Conservation (phyloP, 2,329 filamentous ascomycete species). For the Phialocephala sp. region DNA sequence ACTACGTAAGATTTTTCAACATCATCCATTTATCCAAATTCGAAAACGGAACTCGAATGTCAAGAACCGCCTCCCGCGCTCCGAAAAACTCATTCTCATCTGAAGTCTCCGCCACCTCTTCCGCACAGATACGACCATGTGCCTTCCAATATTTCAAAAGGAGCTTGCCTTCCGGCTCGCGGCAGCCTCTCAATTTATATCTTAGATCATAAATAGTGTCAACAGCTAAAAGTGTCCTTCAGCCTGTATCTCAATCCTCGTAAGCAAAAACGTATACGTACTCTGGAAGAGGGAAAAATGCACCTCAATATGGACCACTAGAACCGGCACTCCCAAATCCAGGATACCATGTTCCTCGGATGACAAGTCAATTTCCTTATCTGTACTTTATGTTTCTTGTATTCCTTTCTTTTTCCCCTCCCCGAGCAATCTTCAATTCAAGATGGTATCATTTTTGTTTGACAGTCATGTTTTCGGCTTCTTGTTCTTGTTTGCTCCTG, state of each 20-base stretch:
- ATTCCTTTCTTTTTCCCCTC: not conserved
- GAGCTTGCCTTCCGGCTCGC: slow-evolving; percentile 2
- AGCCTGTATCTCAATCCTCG: not conserved
- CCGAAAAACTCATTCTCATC: not conserved
- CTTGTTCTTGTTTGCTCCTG: not conserved
- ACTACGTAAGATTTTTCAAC: not conserved
- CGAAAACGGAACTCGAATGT: not conserved
- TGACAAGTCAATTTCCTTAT: not conserved
- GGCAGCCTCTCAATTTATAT: not conserved
- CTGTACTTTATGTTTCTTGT: not conserved
- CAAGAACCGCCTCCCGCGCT: not conserved
- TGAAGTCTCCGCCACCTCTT: not conserved
- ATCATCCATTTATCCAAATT: slow-evolving; percentile 10
- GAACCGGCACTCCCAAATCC: not conserved
- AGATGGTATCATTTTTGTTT: not conserved
- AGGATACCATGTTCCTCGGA: not conserved
- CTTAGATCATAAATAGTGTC: not conserved
- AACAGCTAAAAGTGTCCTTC: not conserved
- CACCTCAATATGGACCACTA: slow-evolving; percentile 15
- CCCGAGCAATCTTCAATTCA: not conserved
- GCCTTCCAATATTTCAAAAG: not conserved
- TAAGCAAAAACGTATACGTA: slow-evolving; percentile 10
- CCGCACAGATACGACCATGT: not conserved
- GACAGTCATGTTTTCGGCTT: not conserved
- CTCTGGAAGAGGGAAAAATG: slow-evolving; percentile 18